Percentiles rank a stretch among this genome's conserved stretches.
Evolutionary conservation across 441 rosid species (phyloP).

Genomic region (Biscutella laevigata): DNA sequence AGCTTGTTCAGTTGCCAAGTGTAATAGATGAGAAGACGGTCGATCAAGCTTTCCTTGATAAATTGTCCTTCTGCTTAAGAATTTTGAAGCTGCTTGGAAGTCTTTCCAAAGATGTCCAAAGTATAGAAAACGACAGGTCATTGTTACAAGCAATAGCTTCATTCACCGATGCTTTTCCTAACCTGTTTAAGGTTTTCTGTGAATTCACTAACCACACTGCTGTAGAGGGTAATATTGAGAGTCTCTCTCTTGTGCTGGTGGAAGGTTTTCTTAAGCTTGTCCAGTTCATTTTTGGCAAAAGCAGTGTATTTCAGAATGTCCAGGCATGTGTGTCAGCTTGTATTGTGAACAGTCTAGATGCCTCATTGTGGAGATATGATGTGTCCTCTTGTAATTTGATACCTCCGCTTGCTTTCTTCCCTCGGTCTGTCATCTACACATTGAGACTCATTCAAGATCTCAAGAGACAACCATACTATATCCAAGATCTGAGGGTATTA

Average conservation of each 20-base stretch:
- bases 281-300: conserved; percentile 63
- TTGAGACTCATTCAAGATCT: conserved; percentile 75
- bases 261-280: conserved; percentile 90
- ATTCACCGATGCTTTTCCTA: conserved; percentile 54
- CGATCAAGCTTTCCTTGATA: conserved; percentile 47
- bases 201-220: conserved; percentile 62
- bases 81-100: conserved; percentile 75
- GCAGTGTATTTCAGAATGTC: conserved; percentile 57
- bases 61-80: conserved; percentile 65
- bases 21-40: conserved; percentile 53
- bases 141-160: conserved; percentile 72
- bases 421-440: conserved; percentile 59
- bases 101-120: conserved; percentile 53
- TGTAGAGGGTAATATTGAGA: conserved; percentile 76
- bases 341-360: conserved; percentile 58
- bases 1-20: conserved; percentile 54
- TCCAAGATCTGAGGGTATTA: conserved; percentile 46
- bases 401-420: conserved; percentile 73
- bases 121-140: conserved; percentile 57
- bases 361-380: conserved; percentile 74
- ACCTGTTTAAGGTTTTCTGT: conserved; percentile 47
- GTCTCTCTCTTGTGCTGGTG: conserved; percentile 51
- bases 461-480: conserved; percentile 47
- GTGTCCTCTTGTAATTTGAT: conserved; percentile 41
- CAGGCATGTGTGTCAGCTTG: conserved; percentile 78